Base-by-base conservation (phyloP, 108 stramenopile species). In the Pseudonitzschia multiseries region DNA sequence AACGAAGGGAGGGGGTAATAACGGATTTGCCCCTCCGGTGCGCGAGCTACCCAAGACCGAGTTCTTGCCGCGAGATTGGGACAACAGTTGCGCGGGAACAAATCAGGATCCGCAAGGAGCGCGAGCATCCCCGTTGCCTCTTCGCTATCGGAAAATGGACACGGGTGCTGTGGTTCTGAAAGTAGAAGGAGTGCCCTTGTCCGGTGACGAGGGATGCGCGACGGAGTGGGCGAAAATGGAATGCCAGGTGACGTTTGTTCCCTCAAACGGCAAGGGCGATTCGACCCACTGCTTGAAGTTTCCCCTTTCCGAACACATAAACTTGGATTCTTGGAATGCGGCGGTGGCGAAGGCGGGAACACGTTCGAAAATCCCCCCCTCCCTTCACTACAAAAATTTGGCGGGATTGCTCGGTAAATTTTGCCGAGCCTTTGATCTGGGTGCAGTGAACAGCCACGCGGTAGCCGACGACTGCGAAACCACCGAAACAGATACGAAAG, bases 11-110 rank as follows among this genome's bases (percentile, higher is more conserved):
- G 26, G 43, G 41, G 62, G 40, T 27, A 24, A 4, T 10, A 73
- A 27, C 51, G 90, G 87, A 27, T 94, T 94, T 79, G 93, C 93
- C 24, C 73, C 90, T 36, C 89, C 93, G 13, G 72, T 91, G n/a
- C 83, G 93, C 14, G 89, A 89, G 69, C 65, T 93, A 54, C 85
- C 89, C 17, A 71, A 66, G 61, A 69, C 68, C 24, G 63, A 77
- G 56, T 87, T 93, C 56, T 61, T 93, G n/a, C 93, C 93, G 5
- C 3, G 60, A 2, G 52, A 79, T 0, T 93, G 93, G 93, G 88
- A 91, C 28, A 64, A 78, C 10, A 36, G 68, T n/a, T 50, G 74
- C 8, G 22, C 22, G 22, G 29, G 29, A 59, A 62, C 31, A 18
- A 40, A 36, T 21, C 32, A 62, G n/a, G n/a, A n/a, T n/a, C n/a